Conservation (phyloP, 305 asterid species). For the Stenogyne calaminthoides region DNA sequence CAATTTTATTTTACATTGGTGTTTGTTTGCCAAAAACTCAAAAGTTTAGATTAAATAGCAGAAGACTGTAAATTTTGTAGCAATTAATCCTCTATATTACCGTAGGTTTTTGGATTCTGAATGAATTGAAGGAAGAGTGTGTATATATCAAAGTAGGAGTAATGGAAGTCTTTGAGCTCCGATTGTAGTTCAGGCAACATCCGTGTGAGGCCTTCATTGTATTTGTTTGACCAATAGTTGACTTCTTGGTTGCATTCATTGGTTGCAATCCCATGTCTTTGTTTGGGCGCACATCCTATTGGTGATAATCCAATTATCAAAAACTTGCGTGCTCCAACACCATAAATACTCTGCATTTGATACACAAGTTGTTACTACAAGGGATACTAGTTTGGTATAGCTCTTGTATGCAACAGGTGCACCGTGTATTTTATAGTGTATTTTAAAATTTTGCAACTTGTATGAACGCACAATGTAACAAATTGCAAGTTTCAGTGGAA, state of each 20-base stretch:
- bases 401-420: too few species aligned
- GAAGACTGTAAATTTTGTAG: too few species aligned
- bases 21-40: too few species aligned
- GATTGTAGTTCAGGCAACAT: constrained; percentile 53
- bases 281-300: constrained; percentile 51
- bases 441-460: too few species aligned
- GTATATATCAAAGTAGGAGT: constrained; percentile 55
- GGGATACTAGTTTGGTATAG: too few species aligned
- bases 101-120: constrained; percentile 41
- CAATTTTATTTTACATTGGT: too few species aligned
- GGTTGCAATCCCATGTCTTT: constrained; percentile 32
- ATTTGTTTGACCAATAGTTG: constrained; percentile 46
- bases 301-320: constrained; percentile 40
- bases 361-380: neutral
- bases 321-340: constrained; percentile 48
- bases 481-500: too few species aligned
- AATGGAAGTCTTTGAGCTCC: constrained; percentile 47
- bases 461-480: too few species aligned
- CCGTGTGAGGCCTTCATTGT: constrained; percentile 33
- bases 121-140: constrained; percentile 38
- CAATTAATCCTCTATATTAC: neutral
- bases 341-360: constrained; percentile 32
- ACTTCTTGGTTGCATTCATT: constrained; percentile 43
- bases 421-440: too few species aligned
- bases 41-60: too few species aligned